Percentiles rank a stretch among this genome's conserved stretches.
These are phyloP conservation scores for Jimgerdemannia lactiflua DNA, from an alignment of 192 early-diverging fungal species.

Conservation along the genomic window DNA sequence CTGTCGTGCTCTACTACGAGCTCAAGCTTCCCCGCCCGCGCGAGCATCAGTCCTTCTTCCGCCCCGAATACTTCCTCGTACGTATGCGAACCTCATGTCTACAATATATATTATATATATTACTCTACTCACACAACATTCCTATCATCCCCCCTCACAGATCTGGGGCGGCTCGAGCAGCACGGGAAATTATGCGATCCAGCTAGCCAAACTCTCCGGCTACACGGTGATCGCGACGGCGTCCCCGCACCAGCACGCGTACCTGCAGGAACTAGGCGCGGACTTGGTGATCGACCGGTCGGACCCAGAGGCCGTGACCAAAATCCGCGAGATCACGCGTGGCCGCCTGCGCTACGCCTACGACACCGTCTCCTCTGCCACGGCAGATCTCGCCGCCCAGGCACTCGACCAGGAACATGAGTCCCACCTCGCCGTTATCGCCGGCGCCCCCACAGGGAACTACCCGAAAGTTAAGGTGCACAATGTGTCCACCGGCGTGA, in stretches of 20 bases:
- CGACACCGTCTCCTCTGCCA: background rate
- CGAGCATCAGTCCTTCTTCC: background rate
- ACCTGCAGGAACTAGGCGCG: constrained; percentile 41
- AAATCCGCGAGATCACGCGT: constrained; percentile 1
- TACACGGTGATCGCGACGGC: constrained; percentile 49
- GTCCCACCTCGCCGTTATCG: background rate
- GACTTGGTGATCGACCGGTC: constrained; percentile 48
- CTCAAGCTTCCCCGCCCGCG: constrained; percentile 10
- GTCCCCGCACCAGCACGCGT: constrained; percentile 38
- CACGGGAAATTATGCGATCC: constrained; percentile 50
- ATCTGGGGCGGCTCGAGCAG: constrained; percentile 55
- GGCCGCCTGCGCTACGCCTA: constrained; percentile 5
- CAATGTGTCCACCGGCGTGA: background rate
- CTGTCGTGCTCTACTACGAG: constrained; percentile 30
- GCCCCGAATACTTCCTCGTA: constrained; percentile 13
- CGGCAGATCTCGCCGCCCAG: background rate
- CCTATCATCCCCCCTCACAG: background rate
- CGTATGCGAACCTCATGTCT: background rate
- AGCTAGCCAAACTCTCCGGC: constrained; percentile 16
- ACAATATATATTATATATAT: background rate
- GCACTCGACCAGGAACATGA: background rate
- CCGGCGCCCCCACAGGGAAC: background rate
- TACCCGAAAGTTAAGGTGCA: background rate
- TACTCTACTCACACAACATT: background rate
- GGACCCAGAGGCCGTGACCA: constrained; percentile 6